Evolutionary conservation across 768 basidiomycete genomes (phyloP).

Genomic region (Sutorius australiensis): DNA sequence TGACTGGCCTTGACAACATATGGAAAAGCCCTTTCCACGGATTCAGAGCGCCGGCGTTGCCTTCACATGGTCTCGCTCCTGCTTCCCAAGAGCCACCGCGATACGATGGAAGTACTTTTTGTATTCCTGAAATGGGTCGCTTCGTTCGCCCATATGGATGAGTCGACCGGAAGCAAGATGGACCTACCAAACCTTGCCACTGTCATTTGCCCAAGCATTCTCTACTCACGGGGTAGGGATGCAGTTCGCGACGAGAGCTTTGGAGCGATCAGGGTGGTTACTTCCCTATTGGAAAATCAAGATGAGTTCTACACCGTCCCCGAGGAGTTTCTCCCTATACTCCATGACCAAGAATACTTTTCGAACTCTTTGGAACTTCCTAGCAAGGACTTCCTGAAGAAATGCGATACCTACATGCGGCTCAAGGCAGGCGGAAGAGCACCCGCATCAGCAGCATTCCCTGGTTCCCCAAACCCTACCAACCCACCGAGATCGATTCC

Average conservation of each 20-base stretch:
- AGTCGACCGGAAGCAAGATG: constrained; percentile 98
- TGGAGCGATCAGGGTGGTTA: constrained; percentile 78
- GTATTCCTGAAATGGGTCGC: constrained; percentile 99
- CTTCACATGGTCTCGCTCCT: constrained; percentile 84
- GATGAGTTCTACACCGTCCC: constrained; percentile 97
- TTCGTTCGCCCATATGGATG: constrained; percentile 96
- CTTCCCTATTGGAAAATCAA: constrained; percentile 84
- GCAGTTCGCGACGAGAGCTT: constrained; percentile 93
- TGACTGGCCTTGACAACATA: constrained; percentile 9
- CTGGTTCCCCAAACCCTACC: constrained; percentile 23
- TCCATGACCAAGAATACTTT: constrained; percentile 93
- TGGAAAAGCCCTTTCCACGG: constrained; percentile 59
- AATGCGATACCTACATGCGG: constrained; percentile 87
- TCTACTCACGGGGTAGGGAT: constrained; percentile 83
- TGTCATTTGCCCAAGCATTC: constrained; percentile 96
- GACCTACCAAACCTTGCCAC: constrained; percentile 93
- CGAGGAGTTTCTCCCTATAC: constrained; percentile 78
- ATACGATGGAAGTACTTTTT: constrained; percentile 96
- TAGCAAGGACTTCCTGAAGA: constrained; percentile 93
- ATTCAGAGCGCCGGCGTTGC: constrained; percentile 75
- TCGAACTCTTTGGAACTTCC: constrained; percentile 83
- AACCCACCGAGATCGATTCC: constrained; percentile 30
- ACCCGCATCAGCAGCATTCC: constrained; percentile 31
- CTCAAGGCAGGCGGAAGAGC: constrained; percentile 57
- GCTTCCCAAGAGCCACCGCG: constrained; percentile 89